A percentile compares a stretch with the other conserved stretches of the same genome.
Conservation (phyloP, 768 basidiomycete species). For the Mycena pura region DNA sequence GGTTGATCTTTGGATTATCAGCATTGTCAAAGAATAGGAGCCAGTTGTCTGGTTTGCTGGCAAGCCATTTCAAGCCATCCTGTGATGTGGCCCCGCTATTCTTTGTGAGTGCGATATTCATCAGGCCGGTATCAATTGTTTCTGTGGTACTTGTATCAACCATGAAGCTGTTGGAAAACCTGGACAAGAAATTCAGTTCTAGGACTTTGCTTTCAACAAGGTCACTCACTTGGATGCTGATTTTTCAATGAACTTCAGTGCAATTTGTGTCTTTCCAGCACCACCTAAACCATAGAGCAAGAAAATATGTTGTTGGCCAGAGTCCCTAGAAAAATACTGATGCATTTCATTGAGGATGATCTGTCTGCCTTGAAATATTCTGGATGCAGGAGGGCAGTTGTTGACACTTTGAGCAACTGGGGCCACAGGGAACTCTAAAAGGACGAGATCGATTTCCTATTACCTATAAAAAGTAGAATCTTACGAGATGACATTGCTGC, state of each 20-base stretch:
- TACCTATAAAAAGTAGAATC: no score
- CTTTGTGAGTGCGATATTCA: background rate
- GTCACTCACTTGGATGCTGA: background rate
- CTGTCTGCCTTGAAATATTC: background rate
- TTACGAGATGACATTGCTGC: background rate
- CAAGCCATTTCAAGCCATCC: slow-evolving; percentile 5
- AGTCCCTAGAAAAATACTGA: background rate
- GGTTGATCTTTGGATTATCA: slow-evolving; percentile 1
- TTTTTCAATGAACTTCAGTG: slow-evolving; percentile 7
- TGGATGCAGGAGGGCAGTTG: background rate
- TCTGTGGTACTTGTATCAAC: slow-evolving; percentile 4
- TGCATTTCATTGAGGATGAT: background rate
- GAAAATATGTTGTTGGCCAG: background rate
- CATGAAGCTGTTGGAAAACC: slow-evolving; percentile 2
- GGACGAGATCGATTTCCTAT: background rate
- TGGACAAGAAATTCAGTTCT: background rate
- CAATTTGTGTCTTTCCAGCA: slow-evolving; percentile 15
- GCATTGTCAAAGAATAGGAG: slow-evolving; percentile 5
- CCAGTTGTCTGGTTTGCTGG: background rate
- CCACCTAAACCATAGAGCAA: slow-evolving; percentile 15
- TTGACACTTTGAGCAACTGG: background rate
- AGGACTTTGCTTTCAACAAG: no score
- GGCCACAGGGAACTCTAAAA: background rate
- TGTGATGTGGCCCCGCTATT: background rate
- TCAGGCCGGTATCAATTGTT: slow-evolving; percentile 6